Conservation (phyloP, 2,329 filamentous ascomycete species). For the Diaporthe citrichinensis region DNA sequence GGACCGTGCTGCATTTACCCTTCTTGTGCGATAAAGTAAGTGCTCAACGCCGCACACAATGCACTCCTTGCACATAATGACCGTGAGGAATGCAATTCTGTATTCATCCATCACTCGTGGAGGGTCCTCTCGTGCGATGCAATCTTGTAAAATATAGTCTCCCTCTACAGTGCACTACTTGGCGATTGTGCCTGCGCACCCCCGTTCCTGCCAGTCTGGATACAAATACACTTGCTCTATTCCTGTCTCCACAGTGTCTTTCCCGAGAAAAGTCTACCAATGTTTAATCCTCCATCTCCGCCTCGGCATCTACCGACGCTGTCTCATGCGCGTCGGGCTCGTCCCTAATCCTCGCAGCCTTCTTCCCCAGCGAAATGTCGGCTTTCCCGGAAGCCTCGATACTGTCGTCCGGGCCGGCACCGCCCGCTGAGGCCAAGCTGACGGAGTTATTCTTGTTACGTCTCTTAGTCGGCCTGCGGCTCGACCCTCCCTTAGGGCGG, state of each 20-base stretch:
- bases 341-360: slow-evolving; percentile 20
- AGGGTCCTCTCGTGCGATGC: not conserved
- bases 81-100: not conserved
- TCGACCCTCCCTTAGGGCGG: slow-evolving; percentile 69
- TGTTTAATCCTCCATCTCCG: slow-evolving; percentile 28
- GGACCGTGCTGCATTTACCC: not conserved
- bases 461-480: slow-evolving; percentile 70
- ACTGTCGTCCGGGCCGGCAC: slow-evolving; percentile 48
- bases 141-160: not conserved
- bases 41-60: not conserved
- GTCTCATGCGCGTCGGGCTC: slow-evolving; percentile 14
- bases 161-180: too few species aligned
- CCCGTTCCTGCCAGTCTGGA: not conserved
- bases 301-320: slow-evolving; percentile 19
- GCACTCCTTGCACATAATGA: not conserved
- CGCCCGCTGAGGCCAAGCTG: slow-evolving; percentile 12
- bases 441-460: slow-evolving; percentile 64
- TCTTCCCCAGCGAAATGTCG: slow-evolving; percentile 27
- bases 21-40: not conserved
- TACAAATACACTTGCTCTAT: not conserved
- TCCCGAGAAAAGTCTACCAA: not conserved
- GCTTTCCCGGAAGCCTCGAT: slow-evolving; percentile 42
- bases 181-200: not conserved
- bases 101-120: not conserved
- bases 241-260: not conserved